Evolutionary conservation across 2,329 filamentous ascomycete species (phyloP), one percentile per base, ranked within the genome.

Genomic region (Ustulina deusta): DNA sequence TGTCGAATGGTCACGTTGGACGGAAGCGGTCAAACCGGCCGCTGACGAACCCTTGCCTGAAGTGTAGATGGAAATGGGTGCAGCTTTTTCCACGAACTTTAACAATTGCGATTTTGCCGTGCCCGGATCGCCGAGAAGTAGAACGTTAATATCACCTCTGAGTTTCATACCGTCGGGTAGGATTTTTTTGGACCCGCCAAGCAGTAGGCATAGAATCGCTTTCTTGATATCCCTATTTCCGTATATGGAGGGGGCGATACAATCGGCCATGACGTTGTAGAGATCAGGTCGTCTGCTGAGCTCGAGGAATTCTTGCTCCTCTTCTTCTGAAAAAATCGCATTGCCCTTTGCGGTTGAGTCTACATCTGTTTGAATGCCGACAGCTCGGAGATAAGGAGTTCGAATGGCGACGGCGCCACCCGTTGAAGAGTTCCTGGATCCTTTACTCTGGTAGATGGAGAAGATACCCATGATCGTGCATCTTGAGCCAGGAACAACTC

Each of bases 11-110:
- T 99, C 96, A 66, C 96, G 90, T 75, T 99, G 96, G 1, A 99
- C 96, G 0, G 96, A 98, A 0, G 96, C 96, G 20, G 96, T 99
- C 71, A 99, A 84, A 94, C 96, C 96, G 54, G 96, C 96, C 20
- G 96, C 96, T 1, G 95, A 98, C 0, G 96, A 98, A 73, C 96
- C 96, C 81, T 99, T 99, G 74, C 96, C 96, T 5, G 96, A 99
- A 0, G 96, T 99, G 83, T 99, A 99, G 74, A 99, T 97, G 44
- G 96, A 95, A 70, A 98, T 97, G 1, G 96, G 96, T 1, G 96
- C 93, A 6, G 93, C 95, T 79, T 97, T 97, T 78, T 98, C 94
- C 6, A 98, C 96, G 77, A 98, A 99, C 79, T 99, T 99, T 46
- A 99, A 84, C 6, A 99, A 84, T 79, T 99, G 96, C 7, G 96